Conservation (phyloP, 2,329 filamentous ascomycete species). For the Colletotrichum liaoningense region DNA sequence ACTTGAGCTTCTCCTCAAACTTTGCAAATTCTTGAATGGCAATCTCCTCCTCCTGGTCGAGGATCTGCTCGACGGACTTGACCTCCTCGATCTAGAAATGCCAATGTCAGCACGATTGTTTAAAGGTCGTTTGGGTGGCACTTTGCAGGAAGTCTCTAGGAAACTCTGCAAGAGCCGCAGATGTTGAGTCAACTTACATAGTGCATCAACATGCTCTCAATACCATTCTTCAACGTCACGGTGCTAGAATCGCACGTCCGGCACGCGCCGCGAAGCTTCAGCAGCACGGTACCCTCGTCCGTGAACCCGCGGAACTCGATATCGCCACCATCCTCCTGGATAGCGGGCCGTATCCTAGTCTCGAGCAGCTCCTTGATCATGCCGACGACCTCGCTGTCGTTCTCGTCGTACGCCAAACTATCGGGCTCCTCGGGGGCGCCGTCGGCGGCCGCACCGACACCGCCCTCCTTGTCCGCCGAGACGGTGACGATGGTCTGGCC, state of each 20-base stretch:
- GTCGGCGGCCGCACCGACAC: slow-evolving; percentile 37
- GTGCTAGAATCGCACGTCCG: slow-evolving; percentile 97
- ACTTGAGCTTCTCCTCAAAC: slow-evolving; percentile 85
- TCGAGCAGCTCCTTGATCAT: slow-evolving; percentile 99
- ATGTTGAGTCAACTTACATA: slow-evolving; percentile 71
- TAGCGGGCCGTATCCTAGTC: slow-evolving; percentile 92
- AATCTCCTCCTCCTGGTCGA: slow-evolving; percentile 93
- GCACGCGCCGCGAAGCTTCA: slow-evolving; percentile 93
- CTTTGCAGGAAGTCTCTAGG: no score
- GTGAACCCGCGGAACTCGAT: slow-evolving; percentile 95
- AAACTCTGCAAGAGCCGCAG: no score
- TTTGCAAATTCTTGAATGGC: slow-evolving; percentile 89
- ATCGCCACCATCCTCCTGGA: slow-evolving; percentile 97
- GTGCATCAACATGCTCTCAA: slow-evolving; percentile 98
- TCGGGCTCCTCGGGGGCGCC: slow-evolving; percentile 70
- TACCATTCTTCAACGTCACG: slow-evolving; percentile 96
- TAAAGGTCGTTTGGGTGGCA: no score
- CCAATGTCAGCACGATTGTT: slow-evolving; percentile 41
- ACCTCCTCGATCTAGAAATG: slow-evolving; percentile 91
- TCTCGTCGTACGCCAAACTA: slow-evolving; percentile 84
- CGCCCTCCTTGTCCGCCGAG: slow-evolving; percentile 68
- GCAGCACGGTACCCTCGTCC: slow-evolving; percentile 78
- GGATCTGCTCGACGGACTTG: slow-evolving; percentile 87
- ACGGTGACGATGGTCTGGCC: slow-evolving; percentile 85
- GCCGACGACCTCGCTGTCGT: slow-evolving; percentile 92